These are phyloP conservation scores for Herpetomonas muscarum DNA, from an alignment of 208 protist species.

Conservation along the genomic window DNA sequence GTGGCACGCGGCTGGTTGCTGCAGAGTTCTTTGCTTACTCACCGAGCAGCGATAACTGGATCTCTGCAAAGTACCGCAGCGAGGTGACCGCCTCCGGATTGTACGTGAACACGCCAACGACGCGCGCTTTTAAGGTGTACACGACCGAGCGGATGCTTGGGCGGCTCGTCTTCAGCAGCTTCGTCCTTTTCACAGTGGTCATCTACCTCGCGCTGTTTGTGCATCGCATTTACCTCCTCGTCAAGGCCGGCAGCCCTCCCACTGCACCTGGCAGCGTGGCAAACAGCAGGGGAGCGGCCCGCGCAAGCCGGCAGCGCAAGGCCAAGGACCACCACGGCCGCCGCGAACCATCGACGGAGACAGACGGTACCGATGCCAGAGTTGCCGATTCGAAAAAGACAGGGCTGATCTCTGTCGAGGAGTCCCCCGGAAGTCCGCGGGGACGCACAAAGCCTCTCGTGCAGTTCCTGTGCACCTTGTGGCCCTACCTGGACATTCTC, in stretches of 20 bases:
- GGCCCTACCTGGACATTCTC: slow-evolving; percentile 20
- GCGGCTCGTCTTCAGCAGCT: slow-evolving; percentile 8
- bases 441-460: neutral
- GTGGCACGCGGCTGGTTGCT: slow-evolving; percentile 16
- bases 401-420: too few species aligned
- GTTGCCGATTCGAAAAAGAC: too few species aligned
- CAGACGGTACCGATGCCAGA: too few species aligned
- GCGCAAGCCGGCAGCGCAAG: neutral
- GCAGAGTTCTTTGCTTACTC: slow-evolving; percentile 28
- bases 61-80: slow-evolving; percentile 13
- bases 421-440: too few species aligned
- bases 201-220: slow-evolving; percentile 10
- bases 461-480: slow-evolving; percentile 10
- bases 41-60: slow-evolving; percentile 15
- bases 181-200: slow-evolving; percentile 15
- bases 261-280: neutral
- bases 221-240: slow-evolving; percentile 7
- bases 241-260: neutral
- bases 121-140: slow-evolving; percentile 19
- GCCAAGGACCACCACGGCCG: too few species aligned
- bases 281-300: neutral
- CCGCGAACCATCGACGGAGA: too few species aligned
- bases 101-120: neutral
- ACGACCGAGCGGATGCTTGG: slow-evolving; percentile 3
- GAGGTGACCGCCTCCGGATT: slow-evolving; percentile 22